These are phyloP conservation scores for Lachnellula suecica DNA, from an alignment of 2,329 filamentous ascomycete genomes.

Conservation along the genomic window DNA sequence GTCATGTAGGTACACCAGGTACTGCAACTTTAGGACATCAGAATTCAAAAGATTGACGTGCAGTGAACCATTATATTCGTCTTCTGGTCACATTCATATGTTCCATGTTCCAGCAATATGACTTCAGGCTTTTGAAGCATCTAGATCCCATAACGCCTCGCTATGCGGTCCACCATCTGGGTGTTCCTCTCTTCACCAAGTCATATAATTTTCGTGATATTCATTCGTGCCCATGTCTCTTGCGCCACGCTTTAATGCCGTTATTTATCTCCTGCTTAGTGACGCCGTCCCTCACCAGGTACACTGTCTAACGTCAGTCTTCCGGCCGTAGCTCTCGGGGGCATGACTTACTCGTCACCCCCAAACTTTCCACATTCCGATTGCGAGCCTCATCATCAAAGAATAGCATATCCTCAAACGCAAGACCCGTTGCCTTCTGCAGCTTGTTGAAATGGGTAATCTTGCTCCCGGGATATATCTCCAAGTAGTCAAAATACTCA, in stretches of 20 bases:
- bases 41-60: too few relatives aligned
- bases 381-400: slow-evolving; percentile 93
- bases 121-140: too few relatives aligned
- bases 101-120: too few relatives aligned
- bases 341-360: slow-evolving; percentile 41
- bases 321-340: background rate
- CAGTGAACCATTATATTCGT: too few relatives aligned
- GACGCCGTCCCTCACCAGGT: slow-evolving; percentile 77
- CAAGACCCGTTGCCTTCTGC: slow-evolving; percentile 67
- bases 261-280: slow-evolving; percentile 74
- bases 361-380: slow-evolving; percentile 73
- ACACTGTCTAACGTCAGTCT: slow-evolving; percentile 62
- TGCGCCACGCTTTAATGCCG: slow-evolving; percentile 80
- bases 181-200: background rate
- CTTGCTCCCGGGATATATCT: slow-evolving; percentile 78
- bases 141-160: background rate
- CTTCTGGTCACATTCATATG: too few relatives aligned
- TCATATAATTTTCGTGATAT: background rate
- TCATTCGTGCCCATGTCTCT: slow-evolving; percentile 41
- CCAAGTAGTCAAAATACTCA: slow-evolving; percentile 60
- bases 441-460: slow-evolving; percentile 80
- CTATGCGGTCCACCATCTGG: background rate
- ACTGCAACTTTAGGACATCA: too few relatives aligned
- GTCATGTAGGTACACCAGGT: background rate
- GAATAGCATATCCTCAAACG: slow-evolving; percentile 86